Evolutionary conservation across 2,329 filamentous ascomycete species (phyloP), one percentile per base, ranked within the genome.

Genomic region (Phyllachora maydis): DNA sequence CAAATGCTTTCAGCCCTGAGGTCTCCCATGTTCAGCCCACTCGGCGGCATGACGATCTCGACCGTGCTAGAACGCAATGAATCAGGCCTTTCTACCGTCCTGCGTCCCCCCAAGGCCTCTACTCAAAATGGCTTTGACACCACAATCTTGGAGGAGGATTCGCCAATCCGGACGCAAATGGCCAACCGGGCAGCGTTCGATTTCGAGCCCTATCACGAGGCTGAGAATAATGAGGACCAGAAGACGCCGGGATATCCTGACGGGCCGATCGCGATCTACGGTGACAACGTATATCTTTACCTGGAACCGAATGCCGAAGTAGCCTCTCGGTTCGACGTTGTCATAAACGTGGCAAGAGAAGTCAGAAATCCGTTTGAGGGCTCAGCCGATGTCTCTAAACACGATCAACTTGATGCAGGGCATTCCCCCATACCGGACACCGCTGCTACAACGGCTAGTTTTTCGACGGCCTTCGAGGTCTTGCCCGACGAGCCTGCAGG

Each of bases 331-430:
- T 90, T 83, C 33, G 79, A 88, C 35, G 72, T 85, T 3, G 68
- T 90, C 11, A 69, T 88, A 39, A 90, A 90, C 32, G 78, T 85
- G 5, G 78, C 78, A 1, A 70, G 73, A 28, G 78, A 90, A 45
- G 78, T 88, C 3, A 58, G 59, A 27, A 83, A 88, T 37, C 78
- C 78, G 0, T 81, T 85, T 38, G 49, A 50, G 32, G 42, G 34
- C 14, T 34, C 20, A 28, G 36, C 21, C 23, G n/a, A n/a, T n/a
- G n/a, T n/a, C n/a, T n/a, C n/a, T n/a, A n/a, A n/a, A n/a, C 35
- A 28, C 16, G 35, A 32, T 5, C 36, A 37, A 21, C 30, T 30
- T 15, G 27, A 30, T 5, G 40, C 28, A 19, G 45, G 45, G n/a
- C 45, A 54, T 13, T 64, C 59, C 21, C 50, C 50, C 4, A 43